Evolutionary conservation across 2,329 filamentous ascomycete genomes (phyloP).

Genomic region (Bipolaris sorokiniana): DNA sequence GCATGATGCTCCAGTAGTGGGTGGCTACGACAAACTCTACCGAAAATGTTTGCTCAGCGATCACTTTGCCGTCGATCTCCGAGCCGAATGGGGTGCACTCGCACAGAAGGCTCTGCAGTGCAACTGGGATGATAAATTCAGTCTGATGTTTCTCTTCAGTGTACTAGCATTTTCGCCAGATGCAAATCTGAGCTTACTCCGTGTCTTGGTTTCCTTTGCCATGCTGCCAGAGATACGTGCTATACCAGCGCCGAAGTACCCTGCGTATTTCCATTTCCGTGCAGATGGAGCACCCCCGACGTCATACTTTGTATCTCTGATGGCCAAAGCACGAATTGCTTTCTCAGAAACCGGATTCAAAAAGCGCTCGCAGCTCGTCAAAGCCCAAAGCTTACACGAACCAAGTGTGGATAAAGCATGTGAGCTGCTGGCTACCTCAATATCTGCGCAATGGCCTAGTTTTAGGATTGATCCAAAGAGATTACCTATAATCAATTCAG

Average conservation of each 20-base stretch:
- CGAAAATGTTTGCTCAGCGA: slow-evolving; percentile 49
- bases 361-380: slow-evolving; percentile 33
- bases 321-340: slow-evolving; percentile 37
- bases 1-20: slow-evolving; percentile 45
- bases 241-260: slow-evolving; percentile 47
- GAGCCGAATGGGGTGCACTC: slow-evolving; percentile 54
- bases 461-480: slow-evolving; percentile 38
- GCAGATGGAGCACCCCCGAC: slow-evolving; percentile 38
- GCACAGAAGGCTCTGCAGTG: slow-evolving; percentile 46
- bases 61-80: slow-evolving; percentile 48
- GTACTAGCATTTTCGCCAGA: slow-evolving; percentile 52
- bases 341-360: slow-evolving; percentile 37
- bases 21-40: slow-evolving; percentile 48
- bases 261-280: slow-evolving; percentile 45
- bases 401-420: slow-evolving; percentile 40
- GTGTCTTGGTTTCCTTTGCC: slow-evolving; percentile 55
- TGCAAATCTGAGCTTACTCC: slow-evolving; percentile 51
- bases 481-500: slow-evolving; percentile 33
- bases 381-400: slow-evolving; percentile 33
- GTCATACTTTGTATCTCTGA: slow-evolving; percentile 12
- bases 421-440: slow-evolving; percentile 48
- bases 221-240: slow-evolving; percentile 50
- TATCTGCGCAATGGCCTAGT: slow-evolving; percentile 51
- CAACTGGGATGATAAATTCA: slow-evolving; percentile 34
- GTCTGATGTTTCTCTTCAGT: slow-evolving; percentile 56